These are phyloP conservation scores for Jatropha curcas DNA, from an alignment of 345 rosid species.

Conservation along the genomic window DNA sequence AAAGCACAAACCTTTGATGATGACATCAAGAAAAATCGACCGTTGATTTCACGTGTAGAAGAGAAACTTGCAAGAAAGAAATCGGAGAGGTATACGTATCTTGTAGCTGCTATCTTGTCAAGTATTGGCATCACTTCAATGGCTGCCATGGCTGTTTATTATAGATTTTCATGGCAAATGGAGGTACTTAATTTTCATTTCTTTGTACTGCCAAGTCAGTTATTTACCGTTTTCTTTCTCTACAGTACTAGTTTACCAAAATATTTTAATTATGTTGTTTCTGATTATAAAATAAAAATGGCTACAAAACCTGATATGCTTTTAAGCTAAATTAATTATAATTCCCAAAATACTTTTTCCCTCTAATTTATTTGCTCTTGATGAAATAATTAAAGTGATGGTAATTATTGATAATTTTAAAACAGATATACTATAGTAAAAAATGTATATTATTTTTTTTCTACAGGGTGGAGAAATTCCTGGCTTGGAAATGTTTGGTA, in stretches of 20 bases:
- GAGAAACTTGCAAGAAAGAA: slow-evolving; percentile 63
- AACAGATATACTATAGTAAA: background rate
- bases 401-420: too few relatives aligned
- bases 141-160: slow-evolving; percentile 82
- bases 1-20: background rate
- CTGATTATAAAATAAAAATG: too few relatives aligned
- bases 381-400: background rate
- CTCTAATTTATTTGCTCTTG: too few relatives aligned
- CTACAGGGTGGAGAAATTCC: slow-evolving; percentile 77
- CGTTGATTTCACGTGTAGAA: slow-evolving; percentile 29
- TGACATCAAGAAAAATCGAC: background rate
- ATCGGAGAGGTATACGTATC: slow-evolving; percentile 77
- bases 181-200: slow-evolving; percentile 44
- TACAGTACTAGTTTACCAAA: too few relatives aligned
- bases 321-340: too few relatives aligned
- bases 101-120: slow-evolving; percentile 86
- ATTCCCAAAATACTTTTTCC: too few relatives aligned
- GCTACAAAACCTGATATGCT: too few relatives aligned
- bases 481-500: slow-evolving; percentile 76
- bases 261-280: too few relatives aligned
- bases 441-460: too few relatives aligned
- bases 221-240: too few relatives aligned
- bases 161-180: slow-evolving; percentile 86
- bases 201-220: background rate
- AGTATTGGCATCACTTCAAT: slow-evolving; percentile 81